A percentile compares a stretch with the other conserved stretches of the same genome.
These are phyloP conservation scores for Cocos nucifera DNA, from an alignment of 176 grass and related monocot genomes.

Conservation along the genomic window DNA sequence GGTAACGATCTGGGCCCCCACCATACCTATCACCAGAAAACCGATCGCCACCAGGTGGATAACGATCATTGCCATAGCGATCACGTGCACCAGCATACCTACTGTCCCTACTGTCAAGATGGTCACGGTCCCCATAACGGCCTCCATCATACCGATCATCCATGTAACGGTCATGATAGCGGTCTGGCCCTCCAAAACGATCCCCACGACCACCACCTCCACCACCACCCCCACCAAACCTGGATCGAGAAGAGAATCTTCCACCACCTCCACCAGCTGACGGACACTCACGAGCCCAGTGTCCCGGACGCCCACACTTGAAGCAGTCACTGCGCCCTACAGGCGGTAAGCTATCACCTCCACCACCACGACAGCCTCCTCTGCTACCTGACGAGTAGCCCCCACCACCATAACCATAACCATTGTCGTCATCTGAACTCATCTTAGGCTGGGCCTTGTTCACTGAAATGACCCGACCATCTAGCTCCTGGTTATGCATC, in stretches of 20 bases:
- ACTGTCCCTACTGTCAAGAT: slow-evolving; percentile 45
- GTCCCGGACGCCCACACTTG: slow-evolving; percentile 57
- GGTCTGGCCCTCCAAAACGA: slow-evolving; percentile 65
- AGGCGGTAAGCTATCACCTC: slow-evolving; percentile 44
- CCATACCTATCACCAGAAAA: slow-evolving; percentile 76
- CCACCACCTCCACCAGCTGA: slow-evolving; percentile 37
- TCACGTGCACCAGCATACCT: slow-evolving; percentile 40
- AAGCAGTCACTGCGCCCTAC: slow-evolving; percentile 44
- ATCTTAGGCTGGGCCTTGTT: slow-evolving; percentile 68
- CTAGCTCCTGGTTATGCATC: slow-evolving; percentile 57
- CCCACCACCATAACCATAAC: slow-evolving; percentile 36
- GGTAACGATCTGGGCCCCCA: slow-evolving; percentile 47
- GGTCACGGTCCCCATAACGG: slow-evolving; percentile 45
- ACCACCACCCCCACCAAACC: slow-evolving; percentile 45
- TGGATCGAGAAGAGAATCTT: slow-evolving; percentile 44
- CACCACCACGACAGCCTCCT: slow-evolving; percentile 60
- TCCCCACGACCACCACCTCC: slow-evolving; percentile 45
- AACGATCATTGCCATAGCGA: slow-evolving; percentile 47
- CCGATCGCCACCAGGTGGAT: slow-evolving; percentile 56
- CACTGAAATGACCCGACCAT: slow-evolving; percentile 66
- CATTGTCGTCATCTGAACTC: slow-evolving; percentile 41
- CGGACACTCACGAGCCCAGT: slow-evolving; percentile 64
- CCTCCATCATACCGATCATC: slow-evolving; percentile 58
- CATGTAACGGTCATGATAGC: slow-evolving; percentile 56
- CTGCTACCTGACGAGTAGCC: slow-evolving; percentile 43